Evolutionary conservation across 495 filamentous ascomycete genomes (phyloP).

Genomic region (Tirmania nivea): DNA sequence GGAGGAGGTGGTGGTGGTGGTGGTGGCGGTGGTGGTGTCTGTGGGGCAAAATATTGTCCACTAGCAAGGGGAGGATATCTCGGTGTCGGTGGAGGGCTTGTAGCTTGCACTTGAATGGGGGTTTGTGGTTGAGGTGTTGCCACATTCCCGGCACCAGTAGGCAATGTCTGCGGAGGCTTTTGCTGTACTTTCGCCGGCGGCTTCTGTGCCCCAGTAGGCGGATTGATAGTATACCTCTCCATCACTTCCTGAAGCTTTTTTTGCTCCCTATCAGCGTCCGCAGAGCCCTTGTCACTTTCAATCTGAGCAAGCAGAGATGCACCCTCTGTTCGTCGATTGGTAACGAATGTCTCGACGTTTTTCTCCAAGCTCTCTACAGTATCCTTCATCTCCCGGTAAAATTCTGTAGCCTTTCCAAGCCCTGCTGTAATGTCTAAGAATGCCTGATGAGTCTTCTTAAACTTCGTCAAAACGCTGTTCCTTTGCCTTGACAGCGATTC

Average conservation of each 20-base stretch:
- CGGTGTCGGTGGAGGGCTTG: slow-evolving; percentile 3
- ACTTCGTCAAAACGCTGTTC: slow-evolving; percentile 58
- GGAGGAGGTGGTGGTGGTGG: slow-evolving; percentile 6
- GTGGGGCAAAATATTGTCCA: background rate
- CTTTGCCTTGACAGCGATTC: slow-evolving; percentile 69
- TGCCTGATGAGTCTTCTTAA: slow-evolving; percentile 78
- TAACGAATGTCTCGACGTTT: slow-evolving; percentile 92
- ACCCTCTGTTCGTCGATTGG: slow-evolving; percentile 78
- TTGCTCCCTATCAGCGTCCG: slow-evolving; percentile 65
- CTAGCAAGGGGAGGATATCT: slow-evolving; percentile 20
- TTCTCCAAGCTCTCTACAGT: slow-evolving; percentile 87
- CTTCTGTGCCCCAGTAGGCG: background rate
- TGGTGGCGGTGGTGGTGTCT: slow-evolving; percentile 2
- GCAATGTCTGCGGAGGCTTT: background rate
- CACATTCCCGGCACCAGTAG: no score
- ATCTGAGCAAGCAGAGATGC: slow-evolving; percentile 74
- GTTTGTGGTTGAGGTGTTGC: background rate
- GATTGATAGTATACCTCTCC: slow-evolving; percentile 79
- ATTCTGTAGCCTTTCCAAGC: slow-evolving; percentile 62
- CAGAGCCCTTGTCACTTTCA: slow-evolving; percentile 41
- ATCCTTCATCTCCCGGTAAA: slow-evolving; percentile 89
- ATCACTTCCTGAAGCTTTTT: slow-evolving; percentile 72
- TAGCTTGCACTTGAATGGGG: slow-evolving; percentile 1
- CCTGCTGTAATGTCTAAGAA: slow-evolving; percentile 82
- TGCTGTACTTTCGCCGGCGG: background rate